These are phyloP conservation scores for Zoysia matrella DNA, from an alignment of 202 grass and related monocot genomes.

Conservation along the genomic window DNA sequence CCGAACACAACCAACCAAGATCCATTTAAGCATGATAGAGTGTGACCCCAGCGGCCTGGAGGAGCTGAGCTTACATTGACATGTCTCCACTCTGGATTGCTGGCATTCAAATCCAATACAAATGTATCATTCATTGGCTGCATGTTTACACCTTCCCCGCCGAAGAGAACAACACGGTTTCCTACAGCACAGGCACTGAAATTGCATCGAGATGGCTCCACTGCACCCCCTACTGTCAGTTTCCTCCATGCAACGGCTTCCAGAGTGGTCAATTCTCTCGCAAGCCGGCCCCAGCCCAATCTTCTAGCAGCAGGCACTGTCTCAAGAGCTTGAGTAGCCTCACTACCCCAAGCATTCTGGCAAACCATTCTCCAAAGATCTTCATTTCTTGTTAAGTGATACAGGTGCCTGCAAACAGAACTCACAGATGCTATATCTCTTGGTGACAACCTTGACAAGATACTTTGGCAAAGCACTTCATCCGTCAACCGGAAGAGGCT, in stretches of 20 bases:
- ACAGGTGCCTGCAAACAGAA: conserved; percentile 70
- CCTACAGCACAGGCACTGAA: conserved; percentile 97
- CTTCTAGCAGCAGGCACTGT: conserved; percentile 74
- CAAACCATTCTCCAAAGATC: conserved; percentile 98
- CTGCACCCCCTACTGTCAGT: conserved; percentile 81
- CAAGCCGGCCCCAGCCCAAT: conserved; percentile 79
- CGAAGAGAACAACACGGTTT: conserved; percentile 90
- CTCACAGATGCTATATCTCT: conserved; percentile 96
- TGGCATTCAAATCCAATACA: conserved; percentile 88
- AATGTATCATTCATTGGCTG: conserved; percentile 98
- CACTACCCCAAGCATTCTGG: conserved; percentile 89
- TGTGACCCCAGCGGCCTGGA: conserved; percentile 90
- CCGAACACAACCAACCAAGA: conserved; percentile 94
- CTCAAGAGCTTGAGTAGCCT: conserved; percentile 87
- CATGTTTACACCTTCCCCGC: conserved; percentile 94
- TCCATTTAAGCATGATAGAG: conserved; percentile 85
- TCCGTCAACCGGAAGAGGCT: conserved; percentile 81
- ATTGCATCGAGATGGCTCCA: conserved; percentile 94
- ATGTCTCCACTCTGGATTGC: conserved; percentile 90
- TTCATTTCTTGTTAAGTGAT: conserved; percentile 76
- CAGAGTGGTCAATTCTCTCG: conserved; percentile 87
- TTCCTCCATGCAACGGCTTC: conserved; percentile 90
- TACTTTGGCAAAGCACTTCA: conserved; percentile 87
- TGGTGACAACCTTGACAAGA: conserved; percentile 76
- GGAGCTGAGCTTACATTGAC: conserved; percentile 81